Evolutionary conservation across 1,284 basidiomycete species (phyloP).

Genomic region (Apiotrichum sp.): DNA sequence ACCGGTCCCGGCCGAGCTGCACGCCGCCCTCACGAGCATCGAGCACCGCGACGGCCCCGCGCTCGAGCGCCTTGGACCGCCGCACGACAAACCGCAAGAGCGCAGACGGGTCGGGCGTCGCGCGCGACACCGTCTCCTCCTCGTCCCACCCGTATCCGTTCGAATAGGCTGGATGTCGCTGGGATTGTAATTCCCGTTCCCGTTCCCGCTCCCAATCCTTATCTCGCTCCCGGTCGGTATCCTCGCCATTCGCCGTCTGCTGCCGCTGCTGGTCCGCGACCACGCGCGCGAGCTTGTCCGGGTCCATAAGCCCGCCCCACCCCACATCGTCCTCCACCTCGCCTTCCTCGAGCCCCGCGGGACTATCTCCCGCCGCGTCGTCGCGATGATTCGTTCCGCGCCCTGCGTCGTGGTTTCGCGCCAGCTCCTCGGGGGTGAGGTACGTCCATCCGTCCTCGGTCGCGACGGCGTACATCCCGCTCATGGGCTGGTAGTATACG

Average conservation of each 20-base stretch:
- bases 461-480: slow-evolving; percentile 24
- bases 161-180: slow-evolving; percentile 4
- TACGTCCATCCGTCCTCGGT: slow-evolving; percentile 25
- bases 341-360: slow-evolving; percentile 31
- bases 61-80: slow-evolving; percentile 18
- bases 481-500: slow-evolving; percentile 26
- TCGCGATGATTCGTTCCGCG: not conserved
- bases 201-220: not conserved
- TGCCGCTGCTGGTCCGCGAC: slow-evolving; percentile 3
- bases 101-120: slow-evolving; percentile 7
- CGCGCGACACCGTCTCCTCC: not conserved
- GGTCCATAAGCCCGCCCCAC: slow-evolving; percentile 44
- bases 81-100: slow-evolving; percentile 40
- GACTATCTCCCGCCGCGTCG: too few relatives aligned
- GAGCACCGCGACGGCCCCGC: slow-evolving; percentile 33
- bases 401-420: not conserved
- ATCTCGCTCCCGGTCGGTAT: too few relatives aligned
- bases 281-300: slow-evolving; percentile 28
- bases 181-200: not conserved
- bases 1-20: slow-evolving; percentile 40
- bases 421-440: slow-evolving; percentile 17
- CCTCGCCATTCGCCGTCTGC: not conserved
- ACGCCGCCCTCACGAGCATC: slow-evolving; percentile 40
- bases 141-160: not conserved
- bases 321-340: slow-evolving; percentile 43